Evolutionary conservation across 192 early-diverging fungal genomes (phyloP), one percentile per base, ranked within the genome.

Genomic region (Entomortierella chlamydospora): DNA sequence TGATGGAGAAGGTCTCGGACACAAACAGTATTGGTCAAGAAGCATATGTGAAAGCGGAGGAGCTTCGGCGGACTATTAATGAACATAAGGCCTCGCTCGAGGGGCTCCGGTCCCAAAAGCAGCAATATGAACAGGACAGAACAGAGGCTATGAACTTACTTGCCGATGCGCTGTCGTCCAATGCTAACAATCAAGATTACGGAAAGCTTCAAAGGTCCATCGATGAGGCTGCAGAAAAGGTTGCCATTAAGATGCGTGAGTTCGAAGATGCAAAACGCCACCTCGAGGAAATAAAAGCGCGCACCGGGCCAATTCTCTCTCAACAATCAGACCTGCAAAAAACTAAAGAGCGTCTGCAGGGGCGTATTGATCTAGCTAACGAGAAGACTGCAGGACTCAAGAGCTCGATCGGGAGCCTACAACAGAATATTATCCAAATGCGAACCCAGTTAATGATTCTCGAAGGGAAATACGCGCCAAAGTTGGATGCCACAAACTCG

Each of bases 381-480:
- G 37, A 52, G 22, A 55, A 61, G 9, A 20, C 58, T 25, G 29
- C 13, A 13, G 42, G 39, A 37, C 25, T 62, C 1, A 62, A 71
- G 31, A n/a, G 8, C 2, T 55, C 69, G 26, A 71, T 71, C 23
- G 60, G 17, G 10, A 37, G 2, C 4, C 13, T 56, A n/a, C 56
- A 71, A 20, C 58, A 57, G 26, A 39, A 71, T 20, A 62, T 71
- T 8, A 43, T 71, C 23, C 51, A 39, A 12, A 62, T 53, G 26
- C 69, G 69, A 13, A 71, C 69, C 23, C 56, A 33, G 9, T 39
- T 71, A 12, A 45, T 71, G 60, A 37, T 62, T 25, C 60, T 71
- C 52, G 60, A 61, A 34, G 39, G 45, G 15, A 20, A 20, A 20
- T 20, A 6, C 13, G 39, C 39, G 13, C 13, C 39, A 9, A 41